A percentile compares a stretch with the other conserved stretches of the same genome.
These are phyloP conservation scores for Xylariaceae sp. DNA, from an alignment of 2,329 filamentous ascomycete genomes.

Conservation along the genomic window DNA sequence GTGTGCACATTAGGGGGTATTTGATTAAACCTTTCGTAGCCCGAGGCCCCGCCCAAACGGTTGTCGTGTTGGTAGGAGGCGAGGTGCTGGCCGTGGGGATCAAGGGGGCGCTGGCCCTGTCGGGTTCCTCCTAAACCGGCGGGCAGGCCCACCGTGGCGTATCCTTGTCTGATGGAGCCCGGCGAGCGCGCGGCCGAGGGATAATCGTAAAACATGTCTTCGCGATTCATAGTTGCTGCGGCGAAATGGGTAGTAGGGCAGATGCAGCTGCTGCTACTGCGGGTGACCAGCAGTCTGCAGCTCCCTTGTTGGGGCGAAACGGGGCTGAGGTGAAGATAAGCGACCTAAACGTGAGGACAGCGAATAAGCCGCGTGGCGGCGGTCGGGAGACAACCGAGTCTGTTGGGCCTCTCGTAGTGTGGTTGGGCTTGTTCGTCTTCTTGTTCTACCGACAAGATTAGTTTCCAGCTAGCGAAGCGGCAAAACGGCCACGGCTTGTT, in stretches of 20 bases:
- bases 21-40: constrained; percentile 44
- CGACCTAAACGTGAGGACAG: constrained; percentile 5
- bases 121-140: constrained; percentile 47
- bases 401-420: not conserved
- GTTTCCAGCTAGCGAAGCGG: not conserved
- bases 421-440: not conserved
- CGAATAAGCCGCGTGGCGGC: constrained; percentile 1
- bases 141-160: constrained; percentile 53
- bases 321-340: constrained; percentile 4
- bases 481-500: not conserved
- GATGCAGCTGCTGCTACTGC: constrained; percentile 30
- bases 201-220: constrained; percentile 72
- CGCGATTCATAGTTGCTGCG: constrained; percentile 42
- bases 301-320: constrained; percentile 25
- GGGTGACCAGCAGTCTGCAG: constrained; percentile 30
- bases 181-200: constrained; percentile 63
- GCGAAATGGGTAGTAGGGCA: constrained; percentile 18
- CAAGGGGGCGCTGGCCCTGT: constrained; percentile 72
- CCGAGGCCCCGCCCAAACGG: constrained; percentile 54
- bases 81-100: constrained; percentile 60
- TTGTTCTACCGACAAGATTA: not conserved
- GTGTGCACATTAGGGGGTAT: constrained; percentile 36
- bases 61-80: constrained; percentile 65
- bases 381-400: constrained; percentile 1
- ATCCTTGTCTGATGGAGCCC: constrained; percentile 60